Evolutionary conservation across 2,329 filamentous ascomycete genomes (phyloP), one percentile per base, ranked within the genome.

Genomic region (Diaporthe humulicola): DNA sequence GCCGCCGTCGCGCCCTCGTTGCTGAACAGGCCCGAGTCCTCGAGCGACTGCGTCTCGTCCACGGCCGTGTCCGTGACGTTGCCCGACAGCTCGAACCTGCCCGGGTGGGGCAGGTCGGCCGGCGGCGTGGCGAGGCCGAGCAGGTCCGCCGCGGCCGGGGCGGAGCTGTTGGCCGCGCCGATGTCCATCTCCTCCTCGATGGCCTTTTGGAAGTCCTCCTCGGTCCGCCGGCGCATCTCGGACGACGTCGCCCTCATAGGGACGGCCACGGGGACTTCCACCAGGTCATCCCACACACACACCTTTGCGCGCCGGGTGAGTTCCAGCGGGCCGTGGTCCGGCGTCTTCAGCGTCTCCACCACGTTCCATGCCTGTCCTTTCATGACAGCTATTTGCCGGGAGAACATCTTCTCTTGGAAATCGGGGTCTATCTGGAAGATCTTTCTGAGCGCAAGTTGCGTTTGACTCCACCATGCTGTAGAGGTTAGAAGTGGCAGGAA

Each of bases 321-420:
- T 84, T 98, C 97, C 25, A 99, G 87, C 0, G 97, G 97, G 0
- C 97, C 97, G 81, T 98, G 96, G 81, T 98, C 97, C 0, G 91
- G 88, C 25, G 94, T 94, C 83, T 99, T 99, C 76, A 99, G 89
- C 0, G 97, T 98, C 86, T 99, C 97, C 6, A 99, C 97, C 0
- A 99, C 97, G 82, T 99, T 99, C 95, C 97, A 99, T 0, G 97
- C 97, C 82, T 99, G 97, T 15, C 97, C 97, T 85, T 99, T 99
- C 95, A 99, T 98, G 75, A 99, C 97, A 1, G 97, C 96, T 76
- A 99, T 97, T 81, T 99, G 97, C 78, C 95, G 92, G n/a, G 95
- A 95, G 85, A 98, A 99, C 97, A 99, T 99, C 84, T 95, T 93
- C 85, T 99, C 97, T 82, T 98, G 95, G 84, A 99, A 99, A 84